These are phyloP conservation scores for Kernera saxatilis DNA, from an alignment of 345 rosid genomes.

Conservation along the genomic window DNA sequence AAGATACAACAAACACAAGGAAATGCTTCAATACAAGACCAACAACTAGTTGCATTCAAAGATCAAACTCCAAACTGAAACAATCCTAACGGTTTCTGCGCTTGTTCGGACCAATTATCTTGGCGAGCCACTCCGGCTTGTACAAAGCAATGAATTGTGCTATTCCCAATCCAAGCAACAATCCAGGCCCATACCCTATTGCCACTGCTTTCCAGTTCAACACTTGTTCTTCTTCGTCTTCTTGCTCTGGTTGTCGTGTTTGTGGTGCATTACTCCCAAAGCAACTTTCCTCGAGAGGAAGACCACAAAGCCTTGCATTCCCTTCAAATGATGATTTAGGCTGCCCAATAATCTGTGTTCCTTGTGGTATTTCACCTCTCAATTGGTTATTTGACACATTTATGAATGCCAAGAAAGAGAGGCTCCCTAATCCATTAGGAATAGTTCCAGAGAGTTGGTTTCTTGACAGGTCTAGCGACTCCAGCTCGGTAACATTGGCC, in stretches of 20 bases:
- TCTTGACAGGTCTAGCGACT: conserved; percentile 14
- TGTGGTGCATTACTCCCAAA: background rate
- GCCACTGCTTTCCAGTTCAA: conserved; percentile 7
- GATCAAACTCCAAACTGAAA: background rate
- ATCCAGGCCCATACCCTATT: conserved; percentile 2
- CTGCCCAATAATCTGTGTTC: background rate
- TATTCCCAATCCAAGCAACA: background rate
- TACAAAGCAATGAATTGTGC: background rate
- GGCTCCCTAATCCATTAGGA: background rate
- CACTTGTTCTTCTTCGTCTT: background rate
- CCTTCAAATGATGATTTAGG: background rate
- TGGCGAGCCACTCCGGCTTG: background rate
- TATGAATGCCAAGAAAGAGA: background rate
- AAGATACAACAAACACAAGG: too few relatives aligned
- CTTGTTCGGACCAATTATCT: background rate
- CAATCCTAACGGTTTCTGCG: background rate
- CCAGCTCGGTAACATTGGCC: background rate
- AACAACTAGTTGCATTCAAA: background rate
- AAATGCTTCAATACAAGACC: too few relatives aligned
- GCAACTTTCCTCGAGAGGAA: background rate
- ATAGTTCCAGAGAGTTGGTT: conserved; percentile 3
- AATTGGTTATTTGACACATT: background rate
- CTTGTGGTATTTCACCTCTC: background rate
- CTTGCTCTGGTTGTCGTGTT: background rate
- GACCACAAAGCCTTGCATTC: background rate